Conservation (phyloP, 1,284 basidiomycete genomes). For the Neolentinus lepideus region DNA sequence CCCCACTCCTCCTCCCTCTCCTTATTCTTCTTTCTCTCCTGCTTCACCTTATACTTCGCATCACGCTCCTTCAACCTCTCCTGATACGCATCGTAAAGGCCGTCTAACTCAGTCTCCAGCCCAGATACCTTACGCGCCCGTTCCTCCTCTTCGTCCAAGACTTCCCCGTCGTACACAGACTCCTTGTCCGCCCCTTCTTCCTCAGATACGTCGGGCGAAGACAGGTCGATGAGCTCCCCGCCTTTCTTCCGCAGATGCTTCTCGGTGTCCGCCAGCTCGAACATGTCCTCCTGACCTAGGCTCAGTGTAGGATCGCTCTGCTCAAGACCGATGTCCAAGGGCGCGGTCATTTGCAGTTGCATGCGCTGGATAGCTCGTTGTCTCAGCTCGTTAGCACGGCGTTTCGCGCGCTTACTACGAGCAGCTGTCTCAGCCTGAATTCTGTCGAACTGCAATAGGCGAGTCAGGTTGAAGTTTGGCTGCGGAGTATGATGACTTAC, state of each 20-base stretch:
- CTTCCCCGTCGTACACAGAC: constrained; percentile 41
- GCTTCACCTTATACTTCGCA: constrained; percentile 85
- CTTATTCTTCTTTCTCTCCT: constrained; percentile 72
- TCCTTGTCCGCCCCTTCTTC: constrained; percentile 28
- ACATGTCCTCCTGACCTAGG: constrained; percentile 75
- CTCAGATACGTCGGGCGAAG: constrained; percentile 40
- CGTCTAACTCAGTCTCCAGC: constrained; percentile 85
- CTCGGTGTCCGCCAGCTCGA: constrained; percentile 72
- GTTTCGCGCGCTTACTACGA: constrained; percentile 76
- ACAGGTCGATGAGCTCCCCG: constrained; percentile 32
- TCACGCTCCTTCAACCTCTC: constrained; percentile 80
- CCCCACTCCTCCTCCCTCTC: constrained; percentile 73
- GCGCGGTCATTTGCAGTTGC: constrained; percentile 97
- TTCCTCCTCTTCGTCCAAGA: constrained; percentile 65
- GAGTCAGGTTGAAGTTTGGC: not conserved
- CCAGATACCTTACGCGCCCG: constrained; percentile 52
- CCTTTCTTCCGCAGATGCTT: constrained; percentile 36
- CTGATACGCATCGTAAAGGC: constrained; percentile 85
- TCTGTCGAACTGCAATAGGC: constrained; percentile 63
- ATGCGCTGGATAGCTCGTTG: constrained; percentile 87
- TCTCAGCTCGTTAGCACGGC: constrained; percentile 87
- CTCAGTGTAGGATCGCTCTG: constrained; percentile 68
- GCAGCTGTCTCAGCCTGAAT: constrained; percentile 75
- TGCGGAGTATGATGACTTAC: constrained; percentile 30
- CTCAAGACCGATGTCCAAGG: constrained; percentile 92